phyloP scores from a whole-genome alignment of 2,329 filamentous ascomycete genomes.

The Zalaria obscura region DNA sequence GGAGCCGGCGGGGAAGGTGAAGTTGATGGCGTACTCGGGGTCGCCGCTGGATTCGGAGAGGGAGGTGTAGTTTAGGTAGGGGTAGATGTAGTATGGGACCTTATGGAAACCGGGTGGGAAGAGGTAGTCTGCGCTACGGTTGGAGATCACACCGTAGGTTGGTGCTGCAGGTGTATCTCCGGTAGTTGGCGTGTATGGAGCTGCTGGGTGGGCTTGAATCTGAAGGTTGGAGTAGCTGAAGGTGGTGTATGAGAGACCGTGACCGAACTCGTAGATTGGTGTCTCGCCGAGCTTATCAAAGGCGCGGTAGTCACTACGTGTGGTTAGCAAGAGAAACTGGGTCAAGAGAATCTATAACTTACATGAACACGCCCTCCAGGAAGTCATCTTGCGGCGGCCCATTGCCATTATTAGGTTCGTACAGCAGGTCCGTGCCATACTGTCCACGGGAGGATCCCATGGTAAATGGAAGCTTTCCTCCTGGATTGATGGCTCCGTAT shows the following conservation, averaged over 20 bases:
- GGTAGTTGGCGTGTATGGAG: slow-evolving; percentile 43
- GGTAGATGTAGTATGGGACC: slow-evolving; percentile 50
- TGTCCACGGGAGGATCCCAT: slow-evolving; percentile 54
- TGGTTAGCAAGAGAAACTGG: too few relatives aligned
- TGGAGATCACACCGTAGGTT: slow-evolving; percentile 49
- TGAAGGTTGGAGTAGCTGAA: slow-evolving; percentile 60
- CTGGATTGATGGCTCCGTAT: slow-evolving; percentile 66
- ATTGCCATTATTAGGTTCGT: slow-evolving; percentile 53
- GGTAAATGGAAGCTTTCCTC: slow-evolving; percentile 66
- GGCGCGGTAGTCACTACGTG: slow-evolving; percentile 56
- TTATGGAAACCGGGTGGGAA: slow-evolving; percentile 48
- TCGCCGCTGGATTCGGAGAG: slow-evolving; percentile 44
- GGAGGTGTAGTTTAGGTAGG: slow-evolving; percentile 52
- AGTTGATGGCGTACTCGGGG: slow-evolving; percentile 45
- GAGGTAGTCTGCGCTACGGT: slow-evolving; percentile 47
- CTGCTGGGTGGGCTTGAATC: slow-evolving; percentile 31
- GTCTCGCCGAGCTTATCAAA: slow-evolving; percentile 42
- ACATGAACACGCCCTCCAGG: slow-evolving; percentile 61
- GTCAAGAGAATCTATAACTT: too few relatives aligned
- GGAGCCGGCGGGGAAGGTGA: slow-evolving; percentile 42
- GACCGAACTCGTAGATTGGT: slow-evolving; percentile 70
- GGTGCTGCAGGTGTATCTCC: slow-evolving; percentile 52
- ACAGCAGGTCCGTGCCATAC: slow-evolving; percentile 56
- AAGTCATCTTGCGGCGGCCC: slow-evolving; percentile 59
- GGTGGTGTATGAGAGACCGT: slow-evolving; percentile 66